Evolutionary conservation across 306 rosid species (phyloP).

Genomic region (Oemleria cerasiformis): DNA sequence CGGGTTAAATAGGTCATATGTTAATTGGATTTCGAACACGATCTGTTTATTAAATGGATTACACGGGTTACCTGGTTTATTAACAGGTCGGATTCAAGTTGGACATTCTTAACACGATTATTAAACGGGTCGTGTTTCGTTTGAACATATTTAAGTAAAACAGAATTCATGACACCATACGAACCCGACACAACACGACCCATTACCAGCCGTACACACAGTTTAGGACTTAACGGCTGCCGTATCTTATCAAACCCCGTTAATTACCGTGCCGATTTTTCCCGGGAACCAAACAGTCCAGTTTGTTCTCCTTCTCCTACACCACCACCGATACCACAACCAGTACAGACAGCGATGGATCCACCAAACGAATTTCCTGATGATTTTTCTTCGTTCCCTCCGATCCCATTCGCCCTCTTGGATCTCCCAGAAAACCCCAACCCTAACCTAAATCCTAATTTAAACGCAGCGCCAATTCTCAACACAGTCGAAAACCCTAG

Average conservation of each 20-base stretch:
- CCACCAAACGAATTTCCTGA: constrained; percentile 36
- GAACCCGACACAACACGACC: no score
- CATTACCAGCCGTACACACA: no score
- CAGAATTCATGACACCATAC: no score
- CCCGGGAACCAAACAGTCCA: constrained; percentile 16
- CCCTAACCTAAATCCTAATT: background rate
- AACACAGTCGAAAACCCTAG: constrained; percentile 33
- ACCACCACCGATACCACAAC: background rate
- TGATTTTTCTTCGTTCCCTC: constrained; percentile 43
- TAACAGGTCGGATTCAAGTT: no score
- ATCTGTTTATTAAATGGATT: no score
- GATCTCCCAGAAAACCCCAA: constrained; percentile 40
- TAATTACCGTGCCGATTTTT: background rate
- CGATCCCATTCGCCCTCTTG: constrained; percentile 43
- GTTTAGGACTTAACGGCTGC: no score
- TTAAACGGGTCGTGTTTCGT: no score
- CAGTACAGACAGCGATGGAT: constrained; percentile 33
- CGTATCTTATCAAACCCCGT: background rate
- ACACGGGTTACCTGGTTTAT: no score
- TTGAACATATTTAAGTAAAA: no score
- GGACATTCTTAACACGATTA: no score
- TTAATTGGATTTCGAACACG: no score
- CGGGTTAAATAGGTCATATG: no score
- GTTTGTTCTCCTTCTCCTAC: constrained; percentile 2
- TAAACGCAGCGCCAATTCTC: constrained; percentile 12